Percentiles rank a stretch among this genome's conserved stretches.
phyloP scores from a whole-genome alignment of 2,329 filamentous ascomycete species.

The Fusarium sp. region DNA sequence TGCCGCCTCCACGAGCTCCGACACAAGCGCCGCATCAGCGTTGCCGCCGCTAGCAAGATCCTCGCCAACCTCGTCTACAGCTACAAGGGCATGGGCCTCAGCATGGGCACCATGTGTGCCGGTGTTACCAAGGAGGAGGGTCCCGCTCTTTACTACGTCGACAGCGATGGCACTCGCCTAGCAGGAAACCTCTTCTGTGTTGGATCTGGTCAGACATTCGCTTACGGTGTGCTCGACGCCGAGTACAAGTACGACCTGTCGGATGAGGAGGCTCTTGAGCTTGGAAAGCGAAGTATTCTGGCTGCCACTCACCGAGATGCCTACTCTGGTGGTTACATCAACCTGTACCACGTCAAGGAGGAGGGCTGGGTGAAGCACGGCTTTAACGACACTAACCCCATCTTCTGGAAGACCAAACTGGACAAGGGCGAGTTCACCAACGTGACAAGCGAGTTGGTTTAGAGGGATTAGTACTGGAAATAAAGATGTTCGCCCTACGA shows the following conservation, averaged over 20 bases:
- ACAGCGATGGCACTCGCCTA: slow-evolving; percentile 89
- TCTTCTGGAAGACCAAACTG: slow-evolving; percentile 99
- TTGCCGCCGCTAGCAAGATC: slow-evolving; percentile 97
- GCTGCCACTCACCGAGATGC: slow-evolving; percentile 97
- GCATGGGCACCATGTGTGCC: slow-evolving; percentile 99
- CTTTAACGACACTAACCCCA: slow-evolving; percentile 97
- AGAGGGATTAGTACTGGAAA: slow-evolving; percentile 18
- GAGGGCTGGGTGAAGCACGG: slow-evolving; percentile 99
- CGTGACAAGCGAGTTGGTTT: slow-evolving; percentile 82
- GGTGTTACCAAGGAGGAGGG: slow-evolving; percentile 96
- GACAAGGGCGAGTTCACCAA: slow-evolving; percentile 99
- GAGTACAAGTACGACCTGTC: slow-evolving; percentile 92
- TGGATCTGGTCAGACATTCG: slow-evolving; percentile 97
- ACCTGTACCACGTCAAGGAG: slow-evolving; percentile 99
- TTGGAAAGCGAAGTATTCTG: slow-evolving; percentile 91
- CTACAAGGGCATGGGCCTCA: slow-evolving; percentile 98
- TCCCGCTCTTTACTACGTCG: slow-evolving; percentile 98
- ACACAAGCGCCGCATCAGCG: slow-evolving; percentile 98
- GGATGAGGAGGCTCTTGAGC: slow-evolving; percentile 88
- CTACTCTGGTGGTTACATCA: slow-evolving; percentile 99
- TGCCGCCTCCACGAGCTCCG: slow-evolving; percentile 99
- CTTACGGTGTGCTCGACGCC: slow-evolving; percentile 96
- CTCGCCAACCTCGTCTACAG: slow-evolving; percentile 97
- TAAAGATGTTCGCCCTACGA: not conserved
- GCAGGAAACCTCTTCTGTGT: slow-evolving; percentile 98